These are phyloP conservation scores for Petrea volubilis DNA, from an alignment of 257 asterid genomes.

Conservation along the genomic window DNA sequence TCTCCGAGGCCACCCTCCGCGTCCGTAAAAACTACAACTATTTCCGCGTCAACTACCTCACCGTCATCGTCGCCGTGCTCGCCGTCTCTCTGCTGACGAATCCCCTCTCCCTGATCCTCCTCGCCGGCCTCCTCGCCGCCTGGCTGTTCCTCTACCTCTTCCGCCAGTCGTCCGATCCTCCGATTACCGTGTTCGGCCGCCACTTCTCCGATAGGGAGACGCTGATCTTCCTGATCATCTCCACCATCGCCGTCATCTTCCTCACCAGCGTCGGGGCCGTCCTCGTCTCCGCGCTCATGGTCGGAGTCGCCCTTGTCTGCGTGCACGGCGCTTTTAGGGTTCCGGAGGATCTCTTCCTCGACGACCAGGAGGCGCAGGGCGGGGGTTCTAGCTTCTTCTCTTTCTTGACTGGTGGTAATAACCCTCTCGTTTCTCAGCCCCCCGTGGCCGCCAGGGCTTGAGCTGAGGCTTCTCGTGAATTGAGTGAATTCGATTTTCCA, in stretches of 20 bases:
- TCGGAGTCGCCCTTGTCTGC: conserved; percentile 56
- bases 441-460: conserved; percentile 44
- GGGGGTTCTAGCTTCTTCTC: conserved; percentile 58
- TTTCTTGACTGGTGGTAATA: conserved; percentile 38
- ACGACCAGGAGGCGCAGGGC: conserved; percentile 51
- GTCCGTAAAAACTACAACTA: conserved; percentile 62
- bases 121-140: conserved; percentile 52
- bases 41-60: conserved; percentile 57
- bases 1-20: conserved; percentile 59
- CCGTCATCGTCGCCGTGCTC: conserved; percentile 45
- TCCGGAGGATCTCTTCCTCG: conserved; percentile 72
- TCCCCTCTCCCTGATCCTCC: conserved; percentile 58
- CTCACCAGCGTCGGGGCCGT: conserved; percentile 73
- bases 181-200: conserved; percentile 52
- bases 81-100: conserved; percentile 55
- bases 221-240: conserved; percentile 34
- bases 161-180: conserved; percentile 60
- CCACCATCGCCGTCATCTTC: conserved; percentile 45
- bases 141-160: conserved; percentile 71
- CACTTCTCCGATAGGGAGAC: conserved; percentile 65
- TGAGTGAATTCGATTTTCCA: not conserved
- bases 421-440: conserved; percentile 24
- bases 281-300: conserved; percentile 54
- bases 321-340: conserved; percentile 63
- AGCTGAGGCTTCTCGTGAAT: conserved; percentile 15